These are phyloP conservation scores for Gossypium australe DNA, from an alignment of 345 rosid species.

Conservation along the genomic window DNA sequence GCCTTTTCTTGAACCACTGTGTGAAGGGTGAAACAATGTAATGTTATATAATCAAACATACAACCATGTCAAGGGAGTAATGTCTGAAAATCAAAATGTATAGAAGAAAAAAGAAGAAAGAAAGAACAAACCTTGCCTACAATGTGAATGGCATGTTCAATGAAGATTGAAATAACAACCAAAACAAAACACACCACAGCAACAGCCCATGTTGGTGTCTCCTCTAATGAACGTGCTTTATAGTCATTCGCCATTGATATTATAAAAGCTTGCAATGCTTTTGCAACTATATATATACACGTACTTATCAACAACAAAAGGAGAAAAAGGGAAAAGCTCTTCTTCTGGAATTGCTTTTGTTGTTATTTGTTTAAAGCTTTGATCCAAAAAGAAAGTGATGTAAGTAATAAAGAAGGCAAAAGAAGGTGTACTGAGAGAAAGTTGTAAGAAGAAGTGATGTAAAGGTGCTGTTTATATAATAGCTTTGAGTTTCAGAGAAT, in stretches of 20 bases:
- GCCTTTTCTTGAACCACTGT: slow-evolving; percentile 63
- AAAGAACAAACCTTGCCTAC: slow-evolving; percentile 39
- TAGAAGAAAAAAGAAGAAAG: neutral
- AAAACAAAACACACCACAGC: slow-evolving; percentile 74
- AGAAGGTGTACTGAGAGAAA: too few relatives aligned
- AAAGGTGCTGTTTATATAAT: too few relatives aligned
- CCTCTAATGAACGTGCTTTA: slow-evolving; percentile 44
- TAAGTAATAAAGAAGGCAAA: too few relatives aligned
- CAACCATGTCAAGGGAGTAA: too few relatives aligned
- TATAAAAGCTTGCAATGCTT: neutral
- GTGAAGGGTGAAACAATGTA: neutral
- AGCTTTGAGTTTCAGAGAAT: too few relatives aligned
- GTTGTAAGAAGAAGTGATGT: neutral
- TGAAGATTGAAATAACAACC: slow-evolving; percentile 59
- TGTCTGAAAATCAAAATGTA: too few relatives aligned
- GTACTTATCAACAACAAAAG: neutral
- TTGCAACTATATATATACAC: neutral
- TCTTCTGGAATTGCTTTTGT: neutral
- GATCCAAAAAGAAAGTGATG: neutral
- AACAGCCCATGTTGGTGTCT: slow-evolving; percentile 95
- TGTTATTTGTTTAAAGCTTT: too few relatives aligned
- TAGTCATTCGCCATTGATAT: slow-evolving; percentile 6
- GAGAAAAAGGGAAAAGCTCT: neutral
- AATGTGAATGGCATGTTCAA: slow-evolving; percentile 63
- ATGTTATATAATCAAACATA: too few relatives aligned